Evolutionary conservation across 805 yeast species (phyloP).

Genomic region (Candida coquimbonensis): DNA sequence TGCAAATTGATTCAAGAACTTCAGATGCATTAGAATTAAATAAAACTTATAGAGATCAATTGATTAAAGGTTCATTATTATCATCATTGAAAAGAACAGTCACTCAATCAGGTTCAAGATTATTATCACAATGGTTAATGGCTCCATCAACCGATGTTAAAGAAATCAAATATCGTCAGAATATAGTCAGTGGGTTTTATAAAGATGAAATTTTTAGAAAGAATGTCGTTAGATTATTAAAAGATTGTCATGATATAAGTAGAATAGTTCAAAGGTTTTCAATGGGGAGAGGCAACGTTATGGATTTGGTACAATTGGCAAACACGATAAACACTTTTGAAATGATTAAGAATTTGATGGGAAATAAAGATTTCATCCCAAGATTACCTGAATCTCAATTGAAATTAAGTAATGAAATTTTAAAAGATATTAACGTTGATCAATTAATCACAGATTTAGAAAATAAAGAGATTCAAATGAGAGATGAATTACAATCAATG

Average conservation of each 20-base stretch:
- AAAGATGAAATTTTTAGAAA: constrained; percentile 25
- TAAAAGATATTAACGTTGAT: constrained; percentile 34
- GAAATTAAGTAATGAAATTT: constrained; percentile 36
- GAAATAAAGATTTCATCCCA: constrained; percentile 21
- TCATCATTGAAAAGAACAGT: constrained; percentile 66
- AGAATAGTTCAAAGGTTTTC: constrained; percentile 54
- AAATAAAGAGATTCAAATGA: constrained; percentile 3
- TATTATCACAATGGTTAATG: constrained; percentile 75
- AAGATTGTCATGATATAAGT: constrained; percentile 47
- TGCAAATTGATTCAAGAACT: constrained; percentile 80
- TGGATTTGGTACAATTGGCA: constrained; percentile 39
- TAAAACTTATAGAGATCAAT: constrained; percentile 47
- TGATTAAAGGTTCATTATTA: constrained; percentile 61
- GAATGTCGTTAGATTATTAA: constrained; percentile 30
- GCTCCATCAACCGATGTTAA: constrained; percentile 62
- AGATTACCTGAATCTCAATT: constrained; percentile 31
- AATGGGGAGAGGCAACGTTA: constrained; percentile 38
- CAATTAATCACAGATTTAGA: constrained; percentile 10
- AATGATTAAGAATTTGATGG: constrained; percentile 21
- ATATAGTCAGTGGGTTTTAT: constrained; percentile 38
- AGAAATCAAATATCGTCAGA: constrained; percentile 52
- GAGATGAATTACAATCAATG: constrained; percentile 2
- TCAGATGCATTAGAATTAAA: constrained; percentile 69
- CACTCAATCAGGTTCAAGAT: constrained; percentile 75
- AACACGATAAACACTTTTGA: constrained; percentile 31